Percentiles rank a stretch among this genome's conserved stretches.
These are phyloP conservation scores for Tarenaya hassleriana DNA, from an alignment of 345 rosid species.

Conservation along the genomic window DNA sequence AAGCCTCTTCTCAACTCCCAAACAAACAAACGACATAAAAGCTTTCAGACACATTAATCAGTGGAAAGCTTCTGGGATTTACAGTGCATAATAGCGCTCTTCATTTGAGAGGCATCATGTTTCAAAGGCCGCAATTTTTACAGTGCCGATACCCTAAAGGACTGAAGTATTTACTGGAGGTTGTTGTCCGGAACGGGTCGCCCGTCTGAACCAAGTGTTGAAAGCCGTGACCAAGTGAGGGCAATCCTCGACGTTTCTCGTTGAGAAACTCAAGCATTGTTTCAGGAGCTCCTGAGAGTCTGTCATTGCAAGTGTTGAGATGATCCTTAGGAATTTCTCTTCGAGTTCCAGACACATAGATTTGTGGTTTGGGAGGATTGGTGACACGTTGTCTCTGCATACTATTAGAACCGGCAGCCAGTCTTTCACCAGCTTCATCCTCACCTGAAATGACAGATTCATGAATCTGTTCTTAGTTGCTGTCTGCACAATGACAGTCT, in stretches of 20 bases:
- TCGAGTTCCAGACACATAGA: slow-evolving; percentile 50
- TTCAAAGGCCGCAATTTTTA: too few relatives aligned
- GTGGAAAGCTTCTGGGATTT: too few relatives aligned
- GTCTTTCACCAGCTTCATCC: slow-evolving; percentile 54
- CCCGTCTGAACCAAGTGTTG: slow-evolving; percentile 69
- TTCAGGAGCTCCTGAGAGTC: slow-evolving; percentile 49
- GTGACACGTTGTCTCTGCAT: slow-evolving; percentile 45
- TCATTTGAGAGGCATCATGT: too few relatives aligned
- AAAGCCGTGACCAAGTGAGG: slow-evolving; percentile 58
- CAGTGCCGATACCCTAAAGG: too few relatives aligned
- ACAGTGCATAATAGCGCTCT: too few relatives aligned
- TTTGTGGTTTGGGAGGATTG: slow-evolving; percentile 40
- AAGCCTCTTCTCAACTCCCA: too few relatives aligned
- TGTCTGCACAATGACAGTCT: background rate
- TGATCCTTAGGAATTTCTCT: slow-evolving; percentile 54
- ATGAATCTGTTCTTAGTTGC: background rate
- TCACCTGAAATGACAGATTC: slow-evolving; percentile 34
- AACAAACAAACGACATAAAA: too few relatives aligned
- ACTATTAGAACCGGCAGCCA: slow-evolving; percentile 73
- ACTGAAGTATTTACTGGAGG: background rate
- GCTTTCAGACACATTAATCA: too few relatives aligned
- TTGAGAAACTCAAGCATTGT: slow-evolving; percentile 61
- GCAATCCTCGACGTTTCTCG: slow-evolving; percentile 56
- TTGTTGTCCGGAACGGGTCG: slow-evolving; percentile 28
- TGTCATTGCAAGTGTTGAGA: slow-evolving; percentile 56